Evolutionary conservation across 129 eudicot genomes (phyloP).

Genomic region (Escallonia rubra): DNA sequence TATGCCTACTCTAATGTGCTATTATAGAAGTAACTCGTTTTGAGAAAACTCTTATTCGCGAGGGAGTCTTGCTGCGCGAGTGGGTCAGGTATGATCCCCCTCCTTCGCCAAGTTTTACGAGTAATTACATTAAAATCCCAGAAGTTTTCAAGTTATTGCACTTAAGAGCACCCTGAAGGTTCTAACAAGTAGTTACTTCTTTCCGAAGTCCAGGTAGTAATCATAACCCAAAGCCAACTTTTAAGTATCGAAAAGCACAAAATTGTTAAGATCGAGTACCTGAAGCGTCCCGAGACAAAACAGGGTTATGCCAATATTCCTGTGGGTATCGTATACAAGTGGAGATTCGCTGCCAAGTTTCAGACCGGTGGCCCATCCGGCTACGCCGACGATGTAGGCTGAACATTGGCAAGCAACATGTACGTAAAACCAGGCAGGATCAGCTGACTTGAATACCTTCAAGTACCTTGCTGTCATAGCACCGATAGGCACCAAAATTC

Average conservation of each 20-base stretch:
- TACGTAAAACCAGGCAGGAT: slow-evolving; percentile 95
- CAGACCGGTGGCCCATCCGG: slow-evolving; percentile 87
- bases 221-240: no score
- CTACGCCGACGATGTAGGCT: slow-evolving; percentile 74
- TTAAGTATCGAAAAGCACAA: no score
- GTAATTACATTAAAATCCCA: no score
- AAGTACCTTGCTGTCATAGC: slow-evolving; percentile 80
- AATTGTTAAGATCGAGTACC: slow-evolving; percentile 24
- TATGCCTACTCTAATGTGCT: neutral
- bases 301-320: slow-evolving; percentile 68
- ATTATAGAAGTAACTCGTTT: neutral
- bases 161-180: no score
- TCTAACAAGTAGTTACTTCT: no score
- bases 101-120: no score
- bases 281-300: slow-evolving; percentile 81
- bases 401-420: slow-evolving; percentile 75
- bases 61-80: no score
- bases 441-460: slow-evolving; percentile 72
- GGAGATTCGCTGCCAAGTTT: slow-evolving; percentile 70
- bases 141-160: no score
- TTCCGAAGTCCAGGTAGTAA: no score
- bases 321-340: slow-evolving; percentile 36
- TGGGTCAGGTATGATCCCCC: no score
- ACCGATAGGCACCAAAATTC: slow-evolving; percentile 83
- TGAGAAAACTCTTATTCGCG: no score